Percentiles rank a stretch among this genome's conserved stretches.
phyloP scores from a whole-genome alignment of 495 filamentous ascomycete genomes.

The Penicillium antarcticum region DNA sequence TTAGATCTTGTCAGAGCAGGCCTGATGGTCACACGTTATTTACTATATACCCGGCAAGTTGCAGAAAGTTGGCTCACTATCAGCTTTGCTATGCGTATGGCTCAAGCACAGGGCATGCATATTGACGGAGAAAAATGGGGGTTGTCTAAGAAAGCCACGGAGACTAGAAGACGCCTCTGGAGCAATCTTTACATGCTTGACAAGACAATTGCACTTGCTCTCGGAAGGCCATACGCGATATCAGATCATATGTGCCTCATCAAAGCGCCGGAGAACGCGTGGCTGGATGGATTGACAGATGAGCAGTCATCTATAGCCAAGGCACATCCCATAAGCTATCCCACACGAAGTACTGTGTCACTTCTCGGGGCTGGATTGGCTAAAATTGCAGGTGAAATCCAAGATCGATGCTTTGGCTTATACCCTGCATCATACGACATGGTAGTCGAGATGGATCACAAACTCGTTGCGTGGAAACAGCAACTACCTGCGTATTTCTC shows the following conservation, averaged over 20 bases:
- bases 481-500: slow-evolving; percentile 11
- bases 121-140: slow-evolving; percentile 18
- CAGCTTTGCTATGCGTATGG: slow-evolving; percentile 17
- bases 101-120: slow-evolving; percentile 16
- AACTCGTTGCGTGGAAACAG: slow-evolving; percentile 10
- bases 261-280: slow-evolving; percentile 11
- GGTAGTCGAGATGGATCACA: slow-evolving; percentile 14
- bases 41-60: slow-evolving; percentile 11
- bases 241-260: slow-evolving; percentile 18
- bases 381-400: slow-evolving; percentile 16
- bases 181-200: slow-evolving; percentile 14
- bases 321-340: background rate
- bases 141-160: slow-evolving; percentile 9
- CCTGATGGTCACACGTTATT: slow-evolving; percentile 15
- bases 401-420: slow-evolving; percentile 15
- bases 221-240: slow-evolving; percentile 15
- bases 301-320: slow-evolving; percentile 4
- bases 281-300: slow-evolving; percentile 13
- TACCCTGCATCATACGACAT: slow-evolving; percentile 15
- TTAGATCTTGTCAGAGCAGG: slow-evolving; percentile 15
- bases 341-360: slow-evolving; percentile 8
- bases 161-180: slow-evolving; percentile 10
- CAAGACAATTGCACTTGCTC: slow-evolving; percentile 15
- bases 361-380: slow-evolving; percentile 5
- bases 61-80: slow-evolving; percentile 16